These are phyloP conservation scores for Magnusiomyces tetraspermus DNA, from an alignment of 1,139 yeast species.

Conservation along the genomic window DNA sequence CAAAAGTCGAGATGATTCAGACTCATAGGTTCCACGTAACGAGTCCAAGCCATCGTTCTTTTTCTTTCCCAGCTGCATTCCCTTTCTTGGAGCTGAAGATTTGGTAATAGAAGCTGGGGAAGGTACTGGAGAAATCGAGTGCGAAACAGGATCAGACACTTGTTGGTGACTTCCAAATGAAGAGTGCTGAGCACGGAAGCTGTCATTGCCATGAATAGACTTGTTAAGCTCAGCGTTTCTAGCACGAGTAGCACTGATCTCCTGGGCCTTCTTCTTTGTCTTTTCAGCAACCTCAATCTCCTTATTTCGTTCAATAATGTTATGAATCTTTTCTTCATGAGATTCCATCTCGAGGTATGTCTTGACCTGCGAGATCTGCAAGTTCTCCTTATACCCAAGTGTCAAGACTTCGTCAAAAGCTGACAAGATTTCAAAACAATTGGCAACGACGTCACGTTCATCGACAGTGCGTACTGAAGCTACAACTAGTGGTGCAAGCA, in stretches of 20 bases:
- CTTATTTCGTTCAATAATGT: conserved; percentile 91
- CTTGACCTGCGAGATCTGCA: conserved; percentile 72
- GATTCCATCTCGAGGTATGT: conserved; percentile 96
- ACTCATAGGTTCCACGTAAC: conserved; percentile 34
- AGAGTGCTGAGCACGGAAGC: conserved; percentile 8
- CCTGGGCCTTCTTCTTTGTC: conserved; percentile 91
- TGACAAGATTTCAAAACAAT: conserved; percentile 78
- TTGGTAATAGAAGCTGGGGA: not conserved
- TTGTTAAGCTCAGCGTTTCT: not conserved
- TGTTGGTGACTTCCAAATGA: not conserved
- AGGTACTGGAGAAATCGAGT: not conserved
- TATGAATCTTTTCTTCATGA: conserved; percentile 97
- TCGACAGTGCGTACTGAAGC: conserved; percentile 67
- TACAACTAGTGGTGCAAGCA: conserved; percentile 74
- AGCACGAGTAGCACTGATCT: conserved; percentile 46
- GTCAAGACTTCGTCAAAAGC: conserved; percentile 92
- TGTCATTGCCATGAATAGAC: conserved; percentile 9
- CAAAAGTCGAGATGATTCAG: conserved; percentile 28
- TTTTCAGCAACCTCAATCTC: conserved; percentile 96
- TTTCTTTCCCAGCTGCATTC: conserved; percentile 75
- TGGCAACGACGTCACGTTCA: conserved; percentile 74
- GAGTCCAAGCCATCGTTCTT: conserved; percentile 34
- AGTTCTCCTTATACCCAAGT: conserved; percentile 83
- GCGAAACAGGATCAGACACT: not conserved
- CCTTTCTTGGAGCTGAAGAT: conserved; percentile 34